These are phyloP conservation scores for Coniella vitis DNA, from an alignment of 2,329 filamentous ascomycete species.

Conservation along the genomic window DNA sequence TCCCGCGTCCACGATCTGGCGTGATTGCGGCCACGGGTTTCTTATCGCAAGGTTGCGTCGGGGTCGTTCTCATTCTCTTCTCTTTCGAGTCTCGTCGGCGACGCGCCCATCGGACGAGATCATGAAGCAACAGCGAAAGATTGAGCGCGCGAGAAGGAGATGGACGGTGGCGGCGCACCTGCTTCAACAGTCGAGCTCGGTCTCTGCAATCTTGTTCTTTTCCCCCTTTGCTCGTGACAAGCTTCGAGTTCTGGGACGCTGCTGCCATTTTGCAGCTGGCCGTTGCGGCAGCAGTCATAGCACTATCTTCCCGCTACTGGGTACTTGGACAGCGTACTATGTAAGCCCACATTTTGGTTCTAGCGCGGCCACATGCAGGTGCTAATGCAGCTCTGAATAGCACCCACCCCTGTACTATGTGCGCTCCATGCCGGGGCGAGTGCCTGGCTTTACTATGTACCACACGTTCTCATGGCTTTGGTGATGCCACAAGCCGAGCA, in stretches of 20 bases:
- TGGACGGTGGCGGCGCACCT: too few species aligned
- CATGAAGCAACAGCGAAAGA: too few species aligned
- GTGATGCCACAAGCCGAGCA: background rate
- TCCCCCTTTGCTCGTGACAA: too few species aligned
- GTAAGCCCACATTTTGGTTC: background rate
- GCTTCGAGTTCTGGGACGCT: too few species aligned
- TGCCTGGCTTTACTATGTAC: background rate
- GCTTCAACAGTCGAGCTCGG: too few species aligned
- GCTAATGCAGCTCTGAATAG: constrained; percentile 5
- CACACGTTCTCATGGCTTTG: background rate
- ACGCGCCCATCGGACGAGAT: too few species aligned
- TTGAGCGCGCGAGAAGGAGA: too few species aligned
- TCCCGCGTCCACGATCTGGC: background rate
- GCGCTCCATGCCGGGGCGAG: background rate
- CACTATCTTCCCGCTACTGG: too few species aligned
- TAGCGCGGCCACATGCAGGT: constrained; percentile 1
- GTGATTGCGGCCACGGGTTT: background rate
- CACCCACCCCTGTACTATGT: background rate
- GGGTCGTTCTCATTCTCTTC: background rate
- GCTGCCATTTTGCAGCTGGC: too few species aligned
- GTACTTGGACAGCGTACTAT: background rate
- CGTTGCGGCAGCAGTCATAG: too few species aligned
- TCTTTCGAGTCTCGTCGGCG: too few species aligned
- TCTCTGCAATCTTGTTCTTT: background rate
- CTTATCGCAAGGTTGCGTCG: background rate